A percentile compares a stretch with the other conserved stretches of the same genome.
These are phyloP conservation scores for Triticum timopheevii DNA, from an alignment of 176 grass and related monocot genomes.

Conservation along the genomic window DNA sequence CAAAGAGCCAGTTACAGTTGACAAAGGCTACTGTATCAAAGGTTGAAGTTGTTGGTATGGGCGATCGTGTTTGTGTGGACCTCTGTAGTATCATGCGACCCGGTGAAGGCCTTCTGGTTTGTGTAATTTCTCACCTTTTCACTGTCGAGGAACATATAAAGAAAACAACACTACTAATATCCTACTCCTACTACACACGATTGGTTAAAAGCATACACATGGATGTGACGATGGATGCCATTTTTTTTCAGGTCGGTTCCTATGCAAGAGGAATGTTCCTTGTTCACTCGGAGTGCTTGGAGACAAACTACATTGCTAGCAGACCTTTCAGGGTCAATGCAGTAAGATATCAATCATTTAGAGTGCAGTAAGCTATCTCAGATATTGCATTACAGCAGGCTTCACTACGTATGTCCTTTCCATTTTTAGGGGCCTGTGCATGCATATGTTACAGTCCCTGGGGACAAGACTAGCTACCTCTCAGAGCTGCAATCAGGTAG, in stretches of 20 bases:
- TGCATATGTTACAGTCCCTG: conserved; percentile 83
- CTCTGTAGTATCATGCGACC: conserved; percentile 94
- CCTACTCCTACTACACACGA: not conserved
- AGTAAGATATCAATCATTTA: conserved; percentile 40
- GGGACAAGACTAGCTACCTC: conserved; percentile 86
- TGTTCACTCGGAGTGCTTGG: conserved; percentile 98
- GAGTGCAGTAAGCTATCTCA: not conserved
- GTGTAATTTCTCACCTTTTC: conserved; percentile 40
- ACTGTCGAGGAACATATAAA: not conserved
- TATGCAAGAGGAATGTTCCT: conserved; percentile 87
- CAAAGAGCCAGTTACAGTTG: conserved; percentile 54
- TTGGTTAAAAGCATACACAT: not conserved
- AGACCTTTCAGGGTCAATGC: conserved; percentile 95
- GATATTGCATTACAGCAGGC: not conserved
- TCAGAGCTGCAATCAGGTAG: conserved; percentile 81
- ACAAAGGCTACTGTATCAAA: conserved; percentile 77
- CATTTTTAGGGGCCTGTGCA: conserved; percentile 75
- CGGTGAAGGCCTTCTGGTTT: conserved; percentile 95
- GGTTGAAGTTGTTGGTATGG: conserved; percentile 81
- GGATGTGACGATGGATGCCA: not conserved
- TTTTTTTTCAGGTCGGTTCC: conserved; percentile 68
- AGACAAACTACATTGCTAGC: conserved; percentile 92
- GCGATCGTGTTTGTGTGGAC: conserved; percentile 94
- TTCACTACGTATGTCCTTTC: not conserved
- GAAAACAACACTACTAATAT: not conserved